Conservation (phyloP, 805 yeast genomes). For the Myxozyma sirexii region DNA sequence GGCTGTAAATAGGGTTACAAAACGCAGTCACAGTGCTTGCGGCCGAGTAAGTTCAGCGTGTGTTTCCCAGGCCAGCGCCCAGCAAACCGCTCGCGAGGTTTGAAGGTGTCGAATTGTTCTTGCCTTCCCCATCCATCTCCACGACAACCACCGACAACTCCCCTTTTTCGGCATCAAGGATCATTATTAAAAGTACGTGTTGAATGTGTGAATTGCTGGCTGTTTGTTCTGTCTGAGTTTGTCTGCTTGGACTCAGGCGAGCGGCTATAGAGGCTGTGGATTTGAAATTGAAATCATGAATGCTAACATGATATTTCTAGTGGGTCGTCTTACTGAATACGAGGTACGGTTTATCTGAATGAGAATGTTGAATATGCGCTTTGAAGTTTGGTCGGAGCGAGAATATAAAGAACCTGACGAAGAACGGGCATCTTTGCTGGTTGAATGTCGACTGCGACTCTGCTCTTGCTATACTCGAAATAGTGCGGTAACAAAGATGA, state of each 20-base stretch:
- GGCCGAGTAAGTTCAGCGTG: neutral
- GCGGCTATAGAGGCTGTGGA: neutral
- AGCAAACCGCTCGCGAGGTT: neutral
- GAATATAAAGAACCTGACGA: neutral
- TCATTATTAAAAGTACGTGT: constrained; percentile 8
- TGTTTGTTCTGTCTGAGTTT: neutral
- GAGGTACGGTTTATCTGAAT: constrained; percentile 21
- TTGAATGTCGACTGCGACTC: neutral
- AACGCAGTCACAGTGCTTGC: constrained; percentile 11
- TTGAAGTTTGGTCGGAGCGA: neutral
- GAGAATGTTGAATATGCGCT: neutral
- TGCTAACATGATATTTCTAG: constrained; percentile 16
- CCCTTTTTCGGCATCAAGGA: constrained; percentile 14
- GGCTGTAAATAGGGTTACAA: neutral
- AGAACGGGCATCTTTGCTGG: neutral
- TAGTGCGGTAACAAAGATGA: neutral
- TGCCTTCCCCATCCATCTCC: constrained; percentile 9
- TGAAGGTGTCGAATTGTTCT: constrained; percentile 10
- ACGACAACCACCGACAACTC: constrained; percentile 10
- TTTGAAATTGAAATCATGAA: neutral
- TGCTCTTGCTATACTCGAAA: neutral
- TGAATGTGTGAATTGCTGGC: neutral
- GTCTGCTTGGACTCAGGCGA: neutral
- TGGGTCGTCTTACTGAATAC: constrained; percentile 36
- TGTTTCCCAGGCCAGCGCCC: neutral